Base-by-base conservation (phyloP, 2,329 filamentous ascomycete genomes). In the Fusarium subglutinans region DNA sequence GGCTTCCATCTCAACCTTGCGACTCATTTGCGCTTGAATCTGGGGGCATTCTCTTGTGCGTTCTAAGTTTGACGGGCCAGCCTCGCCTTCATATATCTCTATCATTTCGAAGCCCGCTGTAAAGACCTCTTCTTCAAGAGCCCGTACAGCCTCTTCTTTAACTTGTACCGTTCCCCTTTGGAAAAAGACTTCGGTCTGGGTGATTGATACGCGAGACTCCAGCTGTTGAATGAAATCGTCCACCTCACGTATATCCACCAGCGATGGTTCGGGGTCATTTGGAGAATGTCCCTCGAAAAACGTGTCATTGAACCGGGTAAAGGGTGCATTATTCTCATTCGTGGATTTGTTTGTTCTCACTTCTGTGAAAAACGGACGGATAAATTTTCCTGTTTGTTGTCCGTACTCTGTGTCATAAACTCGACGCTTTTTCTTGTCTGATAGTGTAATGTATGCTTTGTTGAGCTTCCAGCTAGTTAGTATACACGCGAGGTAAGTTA, bases 171-270 rank as follows among this genome's bases (percentile, higher is more conserved):
- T 41, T 41, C 5, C 5, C 20, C 28, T 40, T 22, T n/a, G 35
- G 24, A 9, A 8, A 6, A 6, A 12, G 14, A 14, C 8, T 28
- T n/a, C 3, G 7, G 4, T 10, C 3, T 7, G 3, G 4, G 24
- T 13, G 2, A 1, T 10, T 8, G 24, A 18, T n/a, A n/a, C 24
- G 24, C 51, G 26, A 18, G 4, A n/a, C 6, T 18, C 18, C 20
- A 40, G 35, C 17, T 53, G 17, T 9, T 13, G 8, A 24, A 53
- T 37, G 30, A 35, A 37, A 10, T 11, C 8, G 5, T 53, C 17
- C 18, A 24, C 24, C 26, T 45, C 24, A 9, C 2, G 17, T 20
- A 12, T 45, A 8, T 45, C 44, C 6, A 13, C 17, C 11, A 8
- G 15, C 4, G 4, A 13, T 50, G 22, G 11, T n/a, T n/a, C 15